Conservation (phyloP, 345 rosid species). For the Jatropha curcas region DNA sequence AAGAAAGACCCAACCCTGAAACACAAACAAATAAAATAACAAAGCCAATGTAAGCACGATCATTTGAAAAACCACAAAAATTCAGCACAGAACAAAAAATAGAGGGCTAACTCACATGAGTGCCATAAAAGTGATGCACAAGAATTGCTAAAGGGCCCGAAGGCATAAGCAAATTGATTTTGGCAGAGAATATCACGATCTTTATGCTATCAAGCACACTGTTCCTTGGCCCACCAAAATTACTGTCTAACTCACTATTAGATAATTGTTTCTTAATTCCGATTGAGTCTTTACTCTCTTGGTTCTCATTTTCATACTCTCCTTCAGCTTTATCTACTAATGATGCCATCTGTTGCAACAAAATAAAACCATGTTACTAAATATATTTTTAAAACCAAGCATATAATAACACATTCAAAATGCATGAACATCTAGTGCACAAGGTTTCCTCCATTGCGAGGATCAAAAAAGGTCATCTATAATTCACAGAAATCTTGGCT, state of each 20-base stretch:
- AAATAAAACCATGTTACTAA: conserved; percentile 7
- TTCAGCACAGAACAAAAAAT: neutral
- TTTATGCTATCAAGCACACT: conserved; percentile 21
- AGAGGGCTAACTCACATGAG: conserved; percentile 26
- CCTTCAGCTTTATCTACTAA: conserved; percentile 14
- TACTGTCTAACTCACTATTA: neutral
- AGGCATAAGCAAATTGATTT: conserved; percentile 32
- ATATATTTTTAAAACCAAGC: neutral
- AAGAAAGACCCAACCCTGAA: conserved; percentile 50
- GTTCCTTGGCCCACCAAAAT: neutral
- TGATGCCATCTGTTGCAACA: conserved; percentile 19
- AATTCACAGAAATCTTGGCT: too few relatives aligned
- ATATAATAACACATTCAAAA: neutral
- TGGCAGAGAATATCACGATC: conserved; percentile 30
- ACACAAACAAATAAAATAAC: neutral
- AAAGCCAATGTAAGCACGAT: neutral
- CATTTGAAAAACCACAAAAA: neutral
- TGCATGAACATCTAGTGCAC: too few relatives aligned
- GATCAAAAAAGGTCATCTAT: too few relatives aligned
- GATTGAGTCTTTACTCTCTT: neutral
- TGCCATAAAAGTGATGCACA: conserved; percentile 16
- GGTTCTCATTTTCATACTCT: conserved; percentile 11
- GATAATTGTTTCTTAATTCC: neutral
- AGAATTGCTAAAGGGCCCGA: conserved; percentile 39
- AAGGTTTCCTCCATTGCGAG: too few relatives aligned